These are phyloP conservation scores for Coemansia sp. DNA, from an alignment of 192 early-diverging fungal species.

Conservation along the genomic window DNA sequence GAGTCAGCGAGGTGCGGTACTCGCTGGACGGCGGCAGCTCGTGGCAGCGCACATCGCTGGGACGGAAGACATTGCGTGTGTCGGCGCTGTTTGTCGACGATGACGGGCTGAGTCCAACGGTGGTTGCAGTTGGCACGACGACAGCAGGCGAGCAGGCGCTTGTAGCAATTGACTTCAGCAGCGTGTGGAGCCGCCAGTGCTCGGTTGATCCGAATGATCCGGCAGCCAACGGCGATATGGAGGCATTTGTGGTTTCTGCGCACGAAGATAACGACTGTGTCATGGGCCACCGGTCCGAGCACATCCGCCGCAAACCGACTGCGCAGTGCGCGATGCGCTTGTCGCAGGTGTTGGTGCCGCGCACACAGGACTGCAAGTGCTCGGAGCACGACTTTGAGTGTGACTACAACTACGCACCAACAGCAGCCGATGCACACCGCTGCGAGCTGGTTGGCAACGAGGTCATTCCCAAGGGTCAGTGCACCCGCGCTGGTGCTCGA, in stretches of 20 bases:
- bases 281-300: conserved; percentile 74
- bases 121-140: conserved; percentile 62
- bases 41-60: conserved; percentile 62
- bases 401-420: conserved; percentile 77
- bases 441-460: conserved; percentile 64
- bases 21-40: conserved; percentile 76
- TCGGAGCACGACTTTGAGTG: conserved; percentile 89
- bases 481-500: conserved; percentile 60
- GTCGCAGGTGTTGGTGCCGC: conserved; percentile 60
- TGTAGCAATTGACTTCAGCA: conserved; percentile 73
- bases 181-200: conserved; percentile 67
- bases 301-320: conserved; percentile 73
- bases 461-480: conserved; percentile 63
- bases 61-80: conserved; percentile 56
- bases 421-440: conserved; percentile 58
- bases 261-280: conserved; percentile 70
- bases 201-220: conserved; percentile 60
- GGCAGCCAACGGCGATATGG: conserved; percentile 30
- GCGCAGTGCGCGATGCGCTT: conserved; percentile 77
- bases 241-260: conserved; percentile 33
- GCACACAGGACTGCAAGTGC: conserved; percentile 70
- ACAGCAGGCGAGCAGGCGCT: conserved; percentile 40
- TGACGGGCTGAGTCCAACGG: conserved; percentile 71
- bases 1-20: conserved; percentile 64
- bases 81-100: conserved; percentile 77